Percentiles rank a stretch among this genome's conserved stretches.
Conservation (phyloP, 306 rosid genomes). For the Calophaca sinica region DNA sequence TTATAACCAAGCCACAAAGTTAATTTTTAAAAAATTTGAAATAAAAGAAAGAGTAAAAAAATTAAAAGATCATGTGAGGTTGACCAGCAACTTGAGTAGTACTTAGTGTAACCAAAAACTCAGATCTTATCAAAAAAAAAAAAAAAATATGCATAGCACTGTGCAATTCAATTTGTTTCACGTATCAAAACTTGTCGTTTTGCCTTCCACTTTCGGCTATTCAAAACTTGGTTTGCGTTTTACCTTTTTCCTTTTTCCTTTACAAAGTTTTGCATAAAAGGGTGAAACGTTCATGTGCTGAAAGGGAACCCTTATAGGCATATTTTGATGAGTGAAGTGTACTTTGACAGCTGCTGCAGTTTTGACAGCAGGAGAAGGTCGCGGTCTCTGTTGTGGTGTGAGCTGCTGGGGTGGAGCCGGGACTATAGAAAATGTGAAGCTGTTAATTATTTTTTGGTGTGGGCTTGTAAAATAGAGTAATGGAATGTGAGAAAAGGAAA, state of each 20-base stretch:
- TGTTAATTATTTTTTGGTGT: too few species aligned
- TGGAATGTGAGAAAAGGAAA: too few species aligned
- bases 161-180: neutral
- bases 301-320: too few species aligned
- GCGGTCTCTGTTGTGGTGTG: too few species aligned
- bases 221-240: slow-evolving; percentile 2
- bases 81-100: slow-evolving; percentile 36
- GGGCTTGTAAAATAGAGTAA: too few species aligned
- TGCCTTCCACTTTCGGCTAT: slow-evolving; percentile 54
- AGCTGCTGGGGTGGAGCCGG: too few species aligned
- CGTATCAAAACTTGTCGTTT: slow-evolving; percentile 45
- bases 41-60: neutral
- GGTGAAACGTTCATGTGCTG: slow-evolving; percentile 47
- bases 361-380: too few species aligned
- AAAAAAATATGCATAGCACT: neutral
- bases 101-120: slow-evolving; percentile 19
- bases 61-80: neutral
- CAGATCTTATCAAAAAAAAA: slow-evolving; percentile 14
- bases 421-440: too few species aligned
- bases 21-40: neutral
- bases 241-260: slow-evolving; percentile 36
- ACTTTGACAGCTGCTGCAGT: too few species aligned
- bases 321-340: too few species aligned
- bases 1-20: too few species aligned
- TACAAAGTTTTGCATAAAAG: slow-evolving; percentile 43